Conservation (phyloP, 495 filamentous ascomycete genomes). For the Penicillium steckii region DNA sequence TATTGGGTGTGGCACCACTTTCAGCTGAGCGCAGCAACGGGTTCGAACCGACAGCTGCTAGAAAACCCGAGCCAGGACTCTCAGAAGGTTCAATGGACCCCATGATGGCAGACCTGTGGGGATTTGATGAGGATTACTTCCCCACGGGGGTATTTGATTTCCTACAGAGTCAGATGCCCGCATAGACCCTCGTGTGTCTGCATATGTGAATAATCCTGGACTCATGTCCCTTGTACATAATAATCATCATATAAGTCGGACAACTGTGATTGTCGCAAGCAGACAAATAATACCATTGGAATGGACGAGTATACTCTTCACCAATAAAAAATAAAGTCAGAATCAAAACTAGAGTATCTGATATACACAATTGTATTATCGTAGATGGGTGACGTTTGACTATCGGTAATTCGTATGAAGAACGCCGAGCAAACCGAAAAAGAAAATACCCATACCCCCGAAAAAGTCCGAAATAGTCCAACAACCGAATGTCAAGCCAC, state of each 20-base stretch:
- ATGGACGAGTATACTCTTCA: neutral
- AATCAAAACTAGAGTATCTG: no score
- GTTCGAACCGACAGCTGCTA: constrained; percentile 21
- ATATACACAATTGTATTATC: no score
- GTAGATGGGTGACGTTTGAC: no score
- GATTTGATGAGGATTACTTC: constrained; percentile 50
- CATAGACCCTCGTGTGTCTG: constrained; percentile 11
- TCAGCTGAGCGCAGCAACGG: constrained; percentile 45
- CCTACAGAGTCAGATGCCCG: constrained; percentile 49
- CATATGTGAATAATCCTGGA: neutral
- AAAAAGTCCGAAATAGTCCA: constrained; percentile 20
- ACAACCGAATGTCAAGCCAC: neutral
- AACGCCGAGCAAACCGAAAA: neutral
- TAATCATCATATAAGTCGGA: neutral
- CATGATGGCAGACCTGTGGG: constrained; percentile 50
- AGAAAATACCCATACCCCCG: constrained; percentile 8
- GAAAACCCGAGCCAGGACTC: constrained; percentile 35
- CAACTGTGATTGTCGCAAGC: neutral
- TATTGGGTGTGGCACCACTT: constrained; percentile 44
- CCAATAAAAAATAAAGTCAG: no score
- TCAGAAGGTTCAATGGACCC: constrained; percentile 47
- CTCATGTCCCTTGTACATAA: constrained; percentile 7
- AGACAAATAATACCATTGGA: neutral
- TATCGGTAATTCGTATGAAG: neutral
- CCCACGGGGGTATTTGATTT: constrained; percentile 51